phyloP scores from a whole-genome alignment of 1,284 basidiomycete species.

The Agroathelia rolfsii region DNA sequence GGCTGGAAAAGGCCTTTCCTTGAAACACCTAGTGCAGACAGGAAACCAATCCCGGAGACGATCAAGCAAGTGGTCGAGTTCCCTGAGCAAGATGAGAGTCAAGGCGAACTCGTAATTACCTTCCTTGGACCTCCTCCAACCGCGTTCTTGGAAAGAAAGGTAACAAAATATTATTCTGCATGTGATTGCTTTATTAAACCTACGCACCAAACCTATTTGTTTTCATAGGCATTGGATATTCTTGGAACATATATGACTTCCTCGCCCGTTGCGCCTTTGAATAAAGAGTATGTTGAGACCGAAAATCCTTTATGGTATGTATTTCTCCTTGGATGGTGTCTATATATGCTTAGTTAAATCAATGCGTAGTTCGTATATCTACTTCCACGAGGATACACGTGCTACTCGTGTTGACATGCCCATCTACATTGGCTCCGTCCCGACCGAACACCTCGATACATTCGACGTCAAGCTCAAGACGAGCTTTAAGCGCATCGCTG shows the following conservation, averaged over 20 bases:
- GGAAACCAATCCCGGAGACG: slow-evolving; percentile 46
- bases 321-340: slow-evolving; percentile 5
- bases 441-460: slow-evolving; percentile 64
- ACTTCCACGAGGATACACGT: slow-evolving; percentile 73
- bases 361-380: slow-evolving; percentile 64
- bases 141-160: slow-evolving; percentile 71
- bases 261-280: slow-evolving; percentile 81
- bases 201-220: slow-evolving; percentile 3
- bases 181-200: not conserved
- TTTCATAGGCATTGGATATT: slow-evolving; percentile 70
- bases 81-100: slow-evolving; percentile 97
- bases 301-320: slow-evolving; percentile 80
- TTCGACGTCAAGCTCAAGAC: slow-evolving; percentile 66
- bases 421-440: slow-evolving; percentile 79
- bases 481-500: slow-evolving; percentile 64
- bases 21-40: slow-evolving; percentile 71
- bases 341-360: slow-evolving; percentile 16
- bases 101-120: slow-evolving; percentile 10
- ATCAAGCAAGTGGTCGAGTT: slow-evolving; percentile 74
- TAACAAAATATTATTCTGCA: slow-evolving; percentile 22
- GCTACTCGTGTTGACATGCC: slow-evolving; percentile 69
- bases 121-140: slow-evolving; percentile 62
- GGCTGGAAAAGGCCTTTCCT: slow-evolving; percentile 94
- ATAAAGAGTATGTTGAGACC: slow-evolving; percentile 90
- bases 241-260: slow-evolving; percentile 87